Percentiles rank a stretch among this genome's conserved stretches.
These are phyloP conservation scores for Incumbomyces delicatus DNA, from an alignment of 2,329 filamentous ascomycete genomes.

Conservation along the genomic window DNA sequence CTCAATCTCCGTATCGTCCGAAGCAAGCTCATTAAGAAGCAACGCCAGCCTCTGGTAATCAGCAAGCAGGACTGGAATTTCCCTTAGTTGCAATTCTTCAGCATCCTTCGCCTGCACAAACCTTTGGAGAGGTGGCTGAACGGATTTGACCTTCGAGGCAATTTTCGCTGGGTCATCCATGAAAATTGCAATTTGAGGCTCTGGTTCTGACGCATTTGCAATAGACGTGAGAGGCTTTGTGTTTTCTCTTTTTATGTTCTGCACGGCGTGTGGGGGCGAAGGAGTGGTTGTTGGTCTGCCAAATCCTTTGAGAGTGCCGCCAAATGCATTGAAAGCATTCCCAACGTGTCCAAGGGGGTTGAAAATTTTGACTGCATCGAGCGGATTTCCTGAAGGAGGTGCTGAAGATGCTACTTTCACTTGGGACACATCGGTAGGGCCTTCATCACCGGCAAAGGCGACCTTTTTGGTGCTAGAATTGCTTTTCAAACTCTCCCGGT, in stretches of 20 bases:
- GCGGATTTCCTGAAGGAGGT: constrained; percentile 39
- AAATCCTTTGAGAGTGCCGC: constrained; percentile 68
- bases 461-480: constrained; percentile 49
- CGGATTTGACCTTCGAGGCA: constrained; percentile 12
- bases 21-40: constrained; percentile 16
- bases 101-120: constrained; percentile 65
- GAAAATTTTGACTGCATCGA: constrained; percentile 73
- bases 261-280: constrained; percentile 25
- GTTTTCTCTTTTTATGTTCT: constrained; percentile 21
- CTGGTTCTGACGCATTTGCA: constrained; percentile 44
- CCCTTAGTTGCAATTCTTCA: constrained; percentile 60
- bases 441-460: constrained; percentile 34
- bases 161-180: constrained; percentile 24
- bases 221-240: constrained; percentile 19
- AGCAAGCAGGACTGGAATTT: constrained; percentile 59
- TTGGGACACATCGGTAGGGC: constrained; percentile 21
- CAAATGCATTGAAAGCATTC: constrained; percentile 24
- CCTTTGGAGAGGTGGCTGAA: constrained; percentile 55
- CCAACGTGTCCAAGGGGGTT: constrained; percentile 70
- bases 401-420: constrained; percentile 27
- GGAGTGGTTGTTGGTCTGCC: constrained; percentile 39
- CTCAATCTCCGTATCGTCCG: not conserved
- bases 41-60: constrained; percentile 64
- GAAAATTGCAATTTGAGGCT: constrained; percentile 48
- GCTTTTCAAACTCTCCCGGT: constrained; percentile 53